Base-by-base conservation (phyloP, 352 stramenopile genomes). In the Pythium apleroticum region DNA sequence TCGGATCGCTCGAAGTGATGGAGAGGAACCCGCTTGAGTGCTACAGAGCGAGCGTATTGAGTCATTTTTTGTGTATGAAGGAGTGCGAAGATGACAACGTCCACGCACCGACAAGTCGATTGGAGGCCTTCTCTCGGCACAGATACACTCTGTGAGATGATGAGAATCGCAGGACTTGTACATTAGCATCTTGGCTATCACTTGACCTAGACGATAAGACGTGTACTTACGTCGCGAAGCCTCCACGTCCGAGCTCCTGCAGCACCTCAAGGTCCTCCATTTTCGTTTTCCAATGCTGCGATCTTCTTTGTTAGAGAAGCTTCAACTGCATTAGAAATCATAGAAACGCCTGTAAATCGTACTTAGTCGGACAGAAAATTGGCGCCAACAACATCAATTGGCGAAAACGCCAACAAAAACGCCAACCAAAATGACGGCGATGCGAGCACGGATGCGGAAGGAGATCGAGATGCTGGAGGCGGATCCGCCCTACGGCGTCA, bases 391-490 rank as follows among this genome's bases (percentile, higher is more conserved):
- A 4, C 6, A 60, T 49, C 35, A 28, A 59, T 31, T 48, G 35
- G 41, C 24, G 20, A 22, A 46, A 60, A 64, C 28, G 15, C 22
- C 30, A 60, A 61, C 52, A 46, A 63, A 41, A 53, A 53, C 39
- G 57, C 46, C 37, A 60, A 56, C 54, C 27, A 68, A 37, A 11
- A 91, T 92, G 85, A 74, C 74, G 20, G 76, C 84, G 15, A 94
- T 94, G 85, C 80, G 80, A 28, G 78, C 81, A 37, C 80, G 85
- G 8, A 94, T 92, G 85, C 80, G 80, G 48, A 90, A 90, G 69
- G 85, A 94, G 68, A 81, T 94, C 57, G 80, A 85, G 66, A 94
- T 94, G 83, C 78, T 94, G 24, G 85, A 89, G 71, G 82, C 72
- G 12, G 83, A 94, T 33, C 85, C 85, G 43, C 85, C 85, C 24